Conservation (phyloP, 495 filamentous ascomycete genomes). For the Polyplosphaeria fusca region DNA sequence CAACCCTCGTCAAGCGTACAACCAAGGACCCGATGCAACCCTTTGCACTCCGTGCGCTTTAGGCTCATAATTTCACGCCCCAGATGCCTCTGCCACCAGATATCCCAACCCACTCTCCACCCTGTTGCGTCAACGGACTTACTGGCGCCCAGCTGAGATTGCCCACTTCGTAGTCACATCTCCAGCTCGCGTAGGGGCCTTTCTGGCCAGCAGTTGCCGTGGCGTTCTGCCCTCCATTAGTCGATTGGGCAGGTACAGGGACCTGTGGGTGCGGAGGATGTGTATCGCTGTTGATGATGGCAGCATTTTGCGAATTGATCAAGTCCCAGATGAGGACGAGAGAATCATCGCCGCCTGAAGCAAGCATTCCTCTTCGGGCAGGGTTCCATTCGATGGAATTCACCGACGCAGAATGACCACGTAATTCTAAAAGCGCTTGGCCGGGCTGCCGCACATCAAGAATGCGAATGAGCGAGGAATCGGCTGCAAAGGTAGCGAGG, state of each 20-base stretch:
- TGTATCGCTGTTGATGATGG: conserved; percentile 41
- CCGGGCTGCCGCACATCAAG: conserved; percentile 96
- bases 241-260: conserved; percentile 8
- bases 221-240: conserved; percentile 40
- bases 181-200: conserved; percentile 80
- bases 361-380: conserved; percentile 76
- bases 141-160: conserved; percentile 94
- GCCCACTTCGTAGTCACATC: conserved; percentile 92
- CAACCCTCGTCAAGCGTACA: background rate
- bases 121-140: conserved; percentile 65
- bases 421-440: conserved; percentile 88
- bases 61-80: conserved; percentile 66
- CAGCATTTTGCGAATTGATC: conserved; percentile 57
- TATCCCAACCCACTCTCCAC: conserved; percentile 91
- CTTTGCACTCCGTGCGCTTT: too few species aligned
- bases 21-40: too few species aligned
- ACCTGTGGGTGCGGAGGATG: conserved; percentile 51
- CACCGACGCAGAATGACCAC: conserved; percentile 80
- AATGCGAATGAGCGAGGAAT: conserved; percentile 89
- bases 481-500: conserved; percentile 91
- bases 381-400: conserved; percentile 97
- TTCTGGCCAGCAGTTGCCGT: conserved; percentile 27
- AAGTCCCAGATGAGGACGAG: conserved; percentile 93
- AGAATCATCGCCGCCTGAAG: conserved; percentile 88
- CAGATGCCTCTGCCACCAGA: conserved; percentile 87